Conservation (phyloP, 2,329 filamentous ascomycete genomes). For the Pezicula radicicola region DNA sequence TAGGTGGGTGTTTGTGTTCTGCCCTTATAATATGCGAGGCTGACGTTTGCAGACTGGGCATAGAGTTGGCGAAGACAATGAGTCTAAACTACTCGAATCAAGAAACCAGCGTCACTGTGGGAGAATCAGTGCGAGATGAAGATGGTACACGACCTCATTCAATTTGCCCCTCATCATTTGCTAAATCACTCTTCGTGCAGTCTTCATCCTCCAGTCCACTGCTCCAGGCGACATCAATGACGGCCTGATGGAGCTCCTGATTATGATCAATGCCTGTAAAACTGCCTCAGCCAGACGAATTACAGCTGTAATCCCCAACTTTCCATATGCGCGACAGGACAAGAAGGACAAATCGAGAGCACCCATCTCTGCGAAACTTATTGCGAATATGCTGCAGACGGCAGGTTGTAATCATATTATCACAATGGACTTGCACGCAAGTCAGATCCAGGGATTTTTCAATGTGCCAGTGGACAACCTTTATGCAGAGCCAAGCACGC, state of each 20-base stretch:
- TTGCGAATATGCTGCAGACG: conserved; percentile 96
- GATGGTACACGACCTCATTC: conserved; percentile 55
- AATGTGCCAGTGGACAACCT: conserved; percentile 75
- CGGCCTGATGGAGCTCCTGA: conserved; percentile 94
- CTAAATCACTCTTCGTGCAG: conserved; percentile 38
- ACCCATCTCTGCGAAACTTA: conserved; percentile 93
- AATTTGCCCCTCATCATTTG: not conserved
- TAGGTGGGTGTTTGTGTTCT: conserved; percentile 41
- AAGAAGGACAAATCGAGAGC: conserved; percentile 96
- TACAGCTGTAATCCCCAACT: conserved; percentile 93
- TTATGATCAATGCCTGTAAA: conserved; percentile 96
- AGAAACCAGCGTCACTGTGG: conserved; percentile 87
- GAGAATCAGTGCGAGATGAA: conserved; percentile 94
- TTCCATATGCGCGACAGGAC: conserved; percentile 93
- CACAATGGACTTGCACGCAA: conserved; percentile 93
- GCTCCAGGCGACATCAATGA: conserved; percentile 97
- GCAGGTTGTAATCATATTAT: conserved; percentile 92
- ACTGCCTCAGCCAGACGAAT: conserved; percentile 84
- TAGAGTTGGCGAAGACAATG: conserved; percentile 75
- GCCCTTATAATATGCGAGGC: not conserved
- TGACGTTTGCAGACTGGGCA: conserved; percentile 58
- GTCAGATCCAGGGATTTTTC: conserved; percentile 95
- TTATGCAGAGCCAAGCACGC: conserved; percentile 88
- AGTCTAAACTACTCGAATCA: conserved; percentile 84
- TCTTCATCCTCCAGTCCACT: conserved; percentile 95